Evolutionary conservation across 768 basidiomycete species (phyloP).

Genomic region (Pisolithus orientalis): DNA sequence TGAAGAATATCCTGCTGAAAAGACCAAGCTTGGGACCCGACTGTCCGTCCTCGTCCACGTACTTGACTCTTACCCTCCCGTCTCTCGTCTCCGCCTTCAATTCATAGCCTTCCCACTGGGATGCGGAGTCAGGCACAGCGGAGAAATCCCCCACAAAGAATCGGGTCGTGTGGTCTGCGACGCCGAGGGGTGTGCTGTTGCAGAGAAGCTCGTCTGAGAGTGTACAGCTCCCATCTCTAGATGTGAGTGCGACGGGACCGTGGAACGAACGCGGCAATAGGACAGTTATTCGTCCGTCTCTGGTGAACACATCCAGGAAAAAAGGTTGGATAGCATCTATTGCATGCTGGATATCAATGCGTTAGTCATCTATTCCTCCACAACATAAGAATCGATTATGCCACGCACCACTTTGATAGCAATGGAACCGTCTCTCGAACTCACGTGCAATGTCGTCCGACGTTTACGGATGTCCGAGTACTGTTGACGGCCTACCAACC

Average conservation of each 20-base stretch:
- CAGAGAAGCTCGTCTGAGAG: conserved; percentile 28
- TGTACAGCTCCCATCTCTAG: conserved; percentile 18
- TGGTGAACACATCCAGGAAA: conserved; percentile 4
- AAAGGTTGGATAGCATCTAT: conserved; percentile 11
- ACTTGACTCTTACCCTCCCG: conserved; percentile 33
- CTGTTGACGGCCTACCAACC: conserved; percentile 20
- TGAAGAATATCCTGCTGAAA: conserved; percentile 9
- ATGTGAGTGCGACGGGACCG: conserved; percentile 31
- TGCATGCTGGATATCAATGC: background rate
- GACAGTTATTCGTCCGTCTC: conserved; percentile 30
- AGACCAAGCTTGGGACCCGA: conserved; percentile 3
- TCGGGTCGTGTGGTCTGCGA: conserved; percentile 25
- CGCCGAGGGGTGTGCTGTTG: conserved; percentile 28
- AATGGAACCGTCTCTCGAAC: conserved; percentile 1
- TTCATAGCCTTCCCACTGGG: conserved; percentile 36
- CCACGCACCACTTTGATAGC: conserved; percentile 8
- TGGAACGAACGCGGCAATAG: conserved; percentile 36
- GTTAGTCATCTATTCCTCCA: background rate
- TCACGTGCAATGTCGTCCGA: background rate
- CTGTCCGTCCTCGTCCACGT: conserved; percentile 27
- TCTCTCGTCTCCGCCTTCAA: conserved; percentile 30
- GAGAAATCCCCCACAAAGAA: conserved; percentile 40
- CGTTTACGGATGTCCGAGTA: background rate
- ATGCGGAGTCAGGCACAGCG: conserved; percentile 14
- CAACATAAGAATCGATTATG: background rate